Base-by-base conservation (phyloP, 129 eudicot species). In the Chrysanthemum lavandulifolium region DNA sequence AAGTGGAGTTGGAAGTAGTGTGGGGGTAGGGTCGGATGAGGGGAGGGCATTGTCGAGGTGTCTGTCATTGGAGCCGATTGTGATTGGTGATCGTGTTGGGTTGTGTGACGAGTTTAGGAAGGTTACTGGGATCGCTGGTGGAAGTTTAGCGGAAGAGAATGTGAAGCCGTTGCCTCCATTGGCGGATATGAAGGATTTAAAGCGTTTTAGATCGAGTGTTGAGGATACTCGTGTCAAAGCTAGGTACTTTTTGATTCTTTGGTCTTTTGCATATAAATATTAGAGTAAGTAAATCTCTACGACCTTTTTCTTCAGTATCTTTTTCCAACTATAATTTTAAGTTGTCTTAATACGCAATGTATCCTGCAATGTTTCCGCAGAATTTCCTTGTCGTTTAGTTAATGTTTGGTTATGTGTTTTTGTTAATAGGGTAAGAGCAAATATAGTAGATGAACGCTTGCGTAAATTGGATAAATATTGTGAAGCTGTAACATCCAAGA, bases 61-160 rank as follows among this genome's bases (percentile, higher is more conserved):
- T 80, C 61, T 91, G 63, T 61, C 74, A 54, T 59, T 91, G 80
- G 97, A 91, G 60, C 92, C 92, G 3, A 77, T 91, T 71, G 51
- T 56, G 60, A 78, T 86, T 55, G 78, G 81, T 57, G 86, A 88
- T 73, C 84, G 65, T 56, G 53, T 74, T 68, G 19, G 76, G 0
- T 82, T 85, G 51, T 15, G 78, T 50, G 83, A 78, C 69, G 97
- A 91, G 52, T 75, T 86, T 29, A 86, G 80, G 76, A 86, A 90
- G 85, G 84, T 80, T 73, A 65, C 88, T 14, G 86, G 86, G 33
- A 31, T 68, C 27, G 78, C 91, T 67, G 71, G 53, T 60, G 89
- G 84, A 19, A 81, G 69, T 55, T 60, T 72, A 27, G 81, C 84
- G 5, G 88, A 82, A 74, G 95, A 87, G 67, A 86, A 76, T 79